Percentiles rank a stretch among this genome's conserved stretches.
Evolutionary conservation across 768 basidiomycete genomes (phyloP).

Genomic region (Mrakia hoshinonis): DNA sequence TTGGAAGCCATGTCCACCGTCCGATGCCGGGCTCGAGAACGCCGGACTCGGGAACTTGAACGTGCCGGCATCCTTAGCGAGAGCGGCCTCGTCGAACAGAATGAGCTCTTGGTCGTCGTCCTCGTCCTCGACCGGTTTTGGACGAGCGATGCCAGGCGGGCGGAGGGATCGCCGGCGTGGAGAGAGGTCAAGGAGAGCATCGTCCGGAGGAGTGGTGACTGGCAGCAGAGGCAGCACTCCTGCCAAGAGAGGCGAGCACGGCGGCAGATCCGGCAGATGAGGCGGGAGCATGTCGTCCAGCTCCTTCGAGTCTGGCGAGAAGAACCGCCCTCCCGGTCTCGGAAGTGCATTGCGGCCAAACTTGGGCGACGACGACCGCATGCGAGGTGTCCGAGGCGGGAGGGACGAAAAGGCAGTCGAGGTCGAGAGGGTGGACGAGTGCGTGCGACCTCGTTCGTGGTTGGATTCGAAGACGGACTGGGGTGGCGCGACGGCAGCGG

Average conservation of each 20-base stretch:
- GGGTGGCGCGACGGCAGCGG: background rate
- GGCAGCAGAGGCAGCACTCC: background rate
- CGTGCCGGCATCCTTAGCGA: background rate
- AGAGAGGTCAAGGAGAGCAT: conserved; percentile 3
- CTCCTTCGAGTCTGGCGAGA: background rate
- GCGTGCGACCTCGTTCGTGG: background rate
- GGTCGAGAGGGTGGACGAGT: background rate
- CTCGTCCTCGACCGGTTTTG: background rate
- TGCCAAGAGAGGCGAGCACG: background rate
- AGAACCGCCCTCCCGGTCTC: background rate
- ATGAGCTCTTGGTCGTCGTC: background rate
- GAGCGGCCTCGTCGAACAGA: background rate
- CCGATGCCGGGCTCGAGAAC: background rate
- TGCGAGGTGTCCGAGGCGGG: background rate
- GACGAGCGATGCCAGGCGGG: background rate
- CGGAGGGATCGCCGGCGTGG: background rate
- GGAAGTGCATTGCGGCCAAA: background rate
- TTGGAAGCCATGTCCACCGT: background rate
- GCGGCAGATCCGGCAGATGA: background rate
- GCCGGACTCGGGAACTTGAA: background rate
- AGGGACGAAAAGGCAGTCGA: background rate
- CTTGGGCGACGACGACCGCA: background rate
- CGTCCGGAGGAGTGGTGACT: background rate
- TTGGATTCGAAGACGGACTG: background rate
- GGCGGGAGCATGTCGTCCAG: background rate